Base-by-base conservation (phyloP, 2,329 filamentous ascomycete genomes). In the Fusarium austroafricanum region DNA sequence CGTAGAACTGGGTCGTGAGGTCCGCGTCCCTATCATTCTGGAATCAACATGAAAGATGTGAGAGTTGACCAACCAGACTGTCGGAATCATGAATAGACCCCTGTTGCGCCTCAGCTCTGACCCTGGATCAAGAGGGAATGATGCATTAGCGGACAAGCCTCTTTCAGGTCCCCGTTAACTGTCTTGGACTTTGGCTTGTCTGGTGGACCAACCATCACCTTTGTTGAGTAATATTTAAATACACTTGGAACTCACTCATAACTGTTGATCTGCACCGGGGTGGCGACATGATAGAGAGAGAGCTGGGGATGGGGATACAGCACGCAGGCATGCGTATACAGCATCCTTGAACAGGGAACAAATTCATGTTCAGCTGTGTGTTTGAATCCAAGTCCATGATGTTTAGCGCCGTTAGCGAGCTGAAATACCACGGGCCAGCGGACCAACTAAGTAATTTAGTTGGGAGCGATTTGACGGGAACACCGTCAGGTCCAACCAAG, bases 51-150 rank as follows among this genome's bases (percentile, higher is more conserved):
- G 55, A 23, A 59, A 53, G 61, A 73, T 68, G 59, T 61, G 53
- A 53, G 49, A 57, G 58, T 31, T 65, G 63, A 44, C 71, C 71
- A 73, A 73, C 66, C 71, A 68, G 39, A 38, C 42, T 28, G 17
- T 40, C 45, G 54, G 35, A 47, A 56, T 37, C 42, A 50, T 20
- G 45, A 21, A 45, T 29, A 15, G 14, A 55, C 47, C 69, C 67
- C 43, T 72, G 53, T 53, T 58, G 49, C 42, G 55, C 62, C 65
- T 58, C 65, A 51, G 55, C 65, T 64, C 53, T 49, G 54, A 42
- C 49, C 59, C 54, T 65, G 45, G 67, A 38, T 39, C 18, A 31
- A 49, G 31, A 43, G 43, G 33, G 33, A 46, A 50, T 35, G 61
- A 51, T 39, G 33, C 53, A 61, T 57, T 61, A 56, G 28, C 29